phyloP scores from a whole-genome alignment of 2,329 filamentous ascomycete genomes.

The Podosphaera fusca region DNA sequence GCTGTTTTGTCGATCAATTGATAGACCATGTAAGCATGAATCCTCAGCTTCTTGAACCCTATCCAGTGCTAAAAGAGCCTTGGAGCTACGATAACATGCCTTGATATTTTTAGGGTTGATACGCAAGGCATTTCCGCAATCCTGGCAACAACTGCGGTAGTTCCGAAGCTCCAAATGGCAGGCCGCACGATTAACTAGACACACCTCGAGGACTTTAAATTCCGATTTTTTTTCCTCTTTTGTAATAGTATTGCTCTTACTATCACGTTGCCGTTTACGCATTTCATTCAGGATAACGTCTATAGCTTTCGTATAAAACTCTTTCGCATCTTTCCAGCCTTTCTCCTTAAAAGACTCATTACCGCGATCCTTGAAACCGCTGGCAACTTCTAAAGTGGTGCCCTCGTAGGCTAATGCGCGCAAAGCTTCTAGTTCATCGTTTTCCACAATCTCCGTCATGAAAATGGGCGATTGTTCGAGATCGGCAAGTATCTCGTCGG shows the following conservation, averaged over 20 bases:
- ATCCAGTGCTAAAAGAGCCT: constrained; percentile 56
- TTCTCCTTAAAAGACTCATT: constrained; percentile 65
- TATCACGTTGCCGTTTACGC: constrained; percentile 23
- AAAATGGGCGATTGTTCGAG: constrained; percentile 64
- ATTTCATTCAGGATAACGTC: constrained; percentile 44
- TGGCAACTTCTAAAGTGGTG: constrained; percentile 57
- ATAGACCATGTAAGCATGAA: constrained; percentile 49
- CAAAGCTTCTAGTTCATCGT: constrained; percentile 64
- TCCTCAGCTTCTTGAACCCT: constrained; percentile 63
- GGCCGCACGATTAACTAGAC: constrained; percentile 69
- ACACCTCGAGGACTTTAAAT: constrained; percentile 43
- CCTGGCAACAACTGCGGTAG: constrained; percentile 64
- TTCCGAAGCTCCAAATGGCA: constrained; percentile 79
- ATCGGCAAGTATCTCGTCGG: constrained; percentile 36
- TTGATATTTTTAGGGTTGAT: constrained; percentile 69
- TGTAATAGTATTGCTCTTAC: constrained; percentile 17
- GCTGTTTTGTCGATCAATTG: constrained; percentile 46
- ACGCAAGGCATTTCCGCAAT: constrained; percentile 58
- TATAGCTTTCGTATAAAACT: constrained; percentile 81
- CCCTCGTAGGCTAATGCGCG: constrained; percentile 86
- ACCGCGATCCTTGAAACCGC: constrained; percentile 73
- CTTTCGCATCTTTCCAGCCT: constrained; percentile 60
- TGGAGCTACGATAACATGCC: constrained; percentile 67
- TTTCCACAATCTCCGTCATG: constrained; percentile 84
- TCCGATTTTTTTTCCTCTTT: constrained; percentile 24